Evolutionary conservation across 148 eudicot genomes (phyloP), one percentile per base, ranked within the genome.

Genomic region (Fagopyrum tataricum): DNA sequence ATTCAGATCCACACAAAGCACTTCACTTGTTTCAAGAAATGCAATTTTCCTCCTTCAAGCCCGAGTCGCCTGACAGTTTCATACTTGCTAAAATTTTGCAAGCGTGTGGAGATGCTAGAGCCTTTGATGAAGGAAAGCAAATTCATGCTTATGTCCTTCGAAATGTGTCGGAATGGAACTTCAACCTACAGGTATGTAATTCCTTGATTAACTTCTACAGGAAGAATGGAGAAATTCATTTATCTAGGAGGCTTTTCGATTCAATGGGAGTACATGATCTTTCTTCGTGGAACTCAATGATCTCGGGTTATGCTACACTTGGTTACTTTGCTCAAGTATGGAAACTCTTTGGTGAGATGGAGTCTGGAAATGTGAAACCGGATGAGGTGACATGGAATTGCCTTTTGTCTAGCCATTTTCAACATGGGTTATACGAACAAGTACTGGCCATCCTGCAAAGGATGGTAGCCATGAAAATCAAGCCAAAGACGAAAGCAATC

Each of bases 341-440:
- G 86, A 68, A 72, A 61, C 78, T 87, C 6, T 80, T 85, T 44
- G 23, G 43, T 76, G 80, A 76, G 47, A 82, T 89, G 89, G 79
- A 76, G 74, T 55, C 68, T 67, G 68, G 44, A 47, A 75, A 79
- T 48, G 76, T 84, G 42, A 73, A 79, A 71, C 86, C 84, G 0
- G 93, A 89, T 44, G 74, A 82, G 23, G 79, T 89, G 70, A 89
- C 93, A 42, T 87, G 89, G 93, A 87, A 85, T 78, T 80, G 81
- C 78, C 86, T 89, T 76, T 58, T 89, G 66, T 87, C 87, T 17
- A 87, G 87, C 42, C 86, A 87, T 80, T 76, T 89, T n/a, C 80
- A 74, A 67, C 18, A 72, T 18, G 86, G 89, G 69, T 81, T 80
- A 48, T 76, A 67, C 70, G 75, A 26, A 83, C 77, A 89, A 71